Conservation (phyloP, 2,329 filamentous ascomycete species). For the Hortaea werneckii region DNA sequence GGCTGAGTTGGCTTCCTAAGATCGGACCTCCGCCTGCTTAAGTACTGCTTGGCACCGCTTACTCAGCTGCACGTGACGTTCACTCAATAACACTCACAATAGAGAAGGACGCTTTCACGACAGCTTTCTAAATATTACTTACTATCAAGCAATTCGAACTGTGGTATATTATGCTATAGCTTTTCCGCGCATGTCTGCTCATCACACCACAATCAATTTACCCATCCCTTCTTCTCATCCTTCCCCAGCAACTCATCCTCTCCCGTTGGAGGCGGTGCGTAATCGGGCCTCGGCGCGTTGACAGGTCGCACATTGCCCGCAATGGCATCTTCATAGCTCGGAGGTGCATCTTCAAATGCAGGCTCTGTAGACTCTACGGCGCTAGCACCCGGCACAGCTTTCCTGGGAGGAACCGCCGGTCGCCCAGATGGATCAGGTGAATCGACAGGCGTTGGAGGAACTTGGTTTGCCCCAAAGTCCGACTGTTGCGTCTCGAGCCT, state of each 20-base stretch:
- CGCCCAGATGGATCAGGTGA: slow-evolving; percentile 1
- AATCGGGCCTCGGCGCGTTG: slow-evolving; percentile 60
- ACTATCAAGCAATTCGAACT: too few species aligned
- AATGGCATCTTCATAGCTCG: slow-evolving; percentile 89
- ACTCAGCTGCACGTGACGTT: neutral
- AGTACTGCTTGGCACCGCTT: neutral
- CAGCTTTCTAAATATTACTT: too few species aligned
- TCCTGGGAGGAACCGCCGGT: slow-evolving; percentile 7
- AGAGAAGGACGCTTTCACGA: too few species aligned
- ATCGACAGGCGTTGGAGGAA: slow-evolving; percentile 16
- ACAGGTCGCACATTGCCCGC: slow-evolving; percentile 67
- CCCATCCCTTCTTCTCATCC: slow-evolving; percentile 25
- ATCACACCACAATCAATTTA: neutral
- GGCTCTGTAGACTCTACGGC: neutral
- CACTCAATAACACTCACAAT: too few species aligned
- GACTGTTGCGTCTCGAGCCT: slow-evolving; percentile 12
- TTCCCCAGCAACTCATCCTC: slow-evolving; percentile 20
- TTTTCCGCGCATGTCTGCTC: neutral
- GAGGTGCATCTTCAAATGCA: slow-evolving; percentile 59
- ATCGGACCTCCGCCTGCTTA: neutral
- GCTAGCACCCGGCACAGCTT: slow-evolving; percentile 1
- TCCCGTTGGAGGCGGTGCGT: slow-evolving; percentile 35
- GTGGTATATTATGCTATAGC: too few species aligned
- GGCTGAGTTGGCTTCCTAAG: neutral
- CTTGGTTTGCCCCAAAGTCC: slow-evolving; percentile 15